Evolutionary conservation across 1,284 basidiomycete species (phyloP).

Genomic region (Cutaneotrichosporon sp.): DNA sequence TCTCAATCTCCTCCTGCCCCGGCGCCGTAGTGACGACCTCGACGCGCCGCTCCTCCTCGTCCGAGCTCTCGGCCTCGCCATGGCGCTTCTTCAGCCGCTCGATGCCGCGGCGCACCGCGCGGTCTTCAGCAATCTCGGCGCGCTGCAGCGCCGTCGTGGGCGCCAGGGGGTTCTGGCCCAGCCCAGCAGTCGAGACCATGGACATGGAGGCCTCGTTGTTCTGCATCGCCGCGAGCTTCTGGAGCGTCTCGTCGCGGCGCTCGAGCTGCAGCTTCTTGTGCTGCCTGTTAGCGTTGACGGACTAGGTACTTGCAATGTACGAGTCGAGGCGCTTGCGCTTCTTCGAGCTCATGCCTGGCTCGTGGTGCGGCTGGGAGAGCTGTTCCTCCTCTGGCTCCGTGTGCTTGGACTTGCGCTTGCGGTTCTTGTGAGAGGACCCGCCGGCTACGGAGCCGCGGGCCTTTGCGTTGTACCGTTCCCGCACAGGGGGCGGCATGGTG

Average conservation of each 20-base stretch:
- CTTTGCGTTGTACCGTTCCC: conserved; percentile 52
- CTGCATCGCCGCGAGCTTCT: conserved; percentile 40
- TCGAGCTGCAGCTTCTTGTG: conserved; percentile 53
- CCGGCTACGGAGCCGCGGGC: conserved; percentile 49
- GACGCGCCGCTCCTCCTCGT: conserved; percentile 62
- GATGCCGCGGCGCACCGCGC: conserved; percentile 69
- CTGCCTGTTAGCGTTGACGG: conserved; percentile 28
- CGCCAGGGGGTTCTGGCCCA: conserved; percentile 48
- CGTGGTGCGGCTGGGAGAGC: conserved; percentile 41
- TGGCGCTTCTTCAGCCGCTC: conserved; percentile 58
- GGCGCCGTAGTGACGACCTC: conserved; percentile 63
- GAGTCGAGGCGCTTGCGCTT: conserved; percentile 54
- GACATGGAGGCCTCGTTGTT: conserved; percentile 35
- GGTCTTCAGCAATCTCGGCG: conserved; percentile 75
- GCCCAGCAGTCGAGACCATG: conserved; percentile 38
- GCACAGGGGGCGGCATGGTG: conserved; percentile 42
- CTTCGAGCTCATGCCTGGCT: conserved; percentile 50
- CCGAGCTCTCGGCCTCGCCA: conserved; percentile 59
- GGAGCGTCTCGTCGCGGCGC: conserved; percentile 47
- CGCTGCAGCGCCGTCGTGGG: conserved; percentile 57
- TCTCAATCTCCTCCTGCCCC: conserved; percentile 56
- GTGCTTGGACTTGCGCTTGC: conserved; percentile 37
- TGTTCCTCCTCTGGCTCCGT: conserved; percentile 44
- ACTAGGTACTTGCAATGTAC: conserved; percentile 56
- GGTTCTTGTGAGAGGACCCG: conserved; percentile 49